Evolutionary conservation across 2,329 filamentous ascomycete genomes (phyloP).

Genomic region (Pseudogymnoascus sp.): DNA sequence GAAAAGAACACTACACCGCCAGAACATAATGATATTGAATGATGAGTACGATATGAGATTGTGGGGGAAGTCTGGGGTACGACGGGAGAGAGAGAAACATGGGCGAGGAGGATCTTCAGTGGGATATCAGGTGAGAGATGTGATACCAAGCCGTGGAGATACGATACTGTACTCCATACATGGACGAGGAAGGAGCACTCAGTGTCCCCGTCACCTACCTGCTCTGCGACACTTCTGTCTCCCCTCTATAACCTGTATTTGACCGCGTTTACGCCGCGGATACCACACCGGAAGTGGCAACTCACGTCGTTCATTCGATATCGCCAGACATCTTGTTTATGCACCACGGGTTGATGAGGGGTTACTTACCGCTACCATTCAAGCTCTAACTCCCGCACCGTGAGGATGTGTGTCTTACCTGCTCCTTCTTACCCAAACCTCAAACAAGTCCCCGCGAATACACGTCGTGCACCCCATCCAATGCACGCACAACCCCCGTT

Average conservation of each 20-base stretch:
- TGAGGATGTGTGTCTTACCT: neutral
- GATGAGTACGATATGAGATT: neutral
- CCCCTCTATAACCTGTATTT: neutral
- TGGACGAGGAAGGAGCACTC: neutral
- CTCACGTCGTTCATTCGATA: neutral
- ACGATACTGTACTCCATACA: neutral
- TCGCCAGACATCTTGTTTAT: neutral
- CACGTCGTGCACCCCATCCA: neutral
- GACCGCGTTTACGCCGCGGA: slow-evolving; percentile 1
- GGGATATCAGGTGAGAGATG: neutral
- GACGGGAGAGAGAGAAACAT: neutral
- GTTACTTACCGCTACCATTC: neutral
- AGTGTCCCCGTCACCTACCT: neutral
- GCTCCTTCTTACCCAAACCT: neutral
- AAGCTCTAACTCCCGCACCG: neutral
- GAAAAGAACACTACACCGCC: neutral
- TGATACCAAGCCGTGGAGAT: neutral
- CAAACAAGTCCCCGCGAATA: slow-evolving; percentile 1
- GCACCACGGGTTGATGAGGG: neutral
- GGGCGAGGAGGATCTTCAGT: neutral
- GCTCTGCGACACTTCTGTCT: neutral
- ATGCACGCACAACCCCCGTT: neutral
- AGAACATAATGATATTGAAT: neutral
- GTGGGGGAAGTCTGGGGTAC: neutral
- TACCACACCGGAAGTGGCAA: neutral